Conservation (phyloP, 352 stramenopile species). For the Globisporangium cederbergense region DNA sequence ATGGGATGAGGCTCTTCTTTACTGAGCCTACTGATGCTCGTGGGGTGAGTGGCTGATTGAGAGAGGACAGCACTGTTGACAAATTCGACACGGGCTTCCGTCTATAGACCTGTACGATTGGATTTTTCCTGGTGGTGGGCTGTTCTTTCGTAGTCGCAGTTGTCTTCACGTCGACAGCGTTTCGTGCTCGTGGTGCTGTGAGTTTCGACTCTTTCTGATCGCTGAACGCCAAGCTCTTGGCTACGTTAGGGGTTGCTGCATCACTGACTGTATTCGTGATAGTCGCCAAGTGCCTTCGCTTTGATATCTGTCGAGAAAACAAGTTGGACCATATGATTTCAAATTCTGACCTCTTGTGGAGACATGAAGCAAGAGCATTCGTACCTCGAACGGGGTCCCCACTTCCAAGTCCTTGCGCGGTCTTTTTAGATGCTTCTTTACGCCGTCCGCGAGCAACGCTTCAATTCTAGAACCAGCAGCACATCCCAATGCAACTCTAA, state of each 20-base stretch:
- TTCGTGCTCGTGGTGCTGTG: slow-evolving; percentile 1
- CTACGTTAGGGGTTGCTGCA: slow-evolving; percentile 9
- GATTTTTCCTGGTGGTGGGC: slow-evolving; percentile 10
- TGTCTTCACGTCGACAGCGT: neutral
- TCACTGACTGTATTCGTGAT: slow-evolving; percentile 53
- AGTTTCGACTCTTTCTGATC: slow-evolving; percentile 15
- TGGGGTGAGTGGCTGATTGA: neutral
- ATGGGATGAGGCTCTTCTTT: slow-evolving; percentile 1
- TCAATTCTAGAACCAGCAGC: slow-evolving; percentile 30
- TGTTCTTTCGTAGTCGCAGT: neutral
- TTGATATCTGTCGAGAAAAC: slow-evolving; percentile 22
- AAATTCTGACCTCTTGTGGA: neutral
- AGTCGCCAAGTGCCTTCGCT: slow-evolving; percentile 49
- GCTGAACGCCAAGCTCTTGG: slow-evolving; percentile 30
- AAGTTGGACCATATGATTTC: neutral
- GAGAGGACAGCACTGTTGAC: slow-evolving; percentile 8
- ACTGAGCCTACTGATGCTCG: neutral
- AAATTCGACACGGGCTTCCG: slow-evolving; percentile 14
- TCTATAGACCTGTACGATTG: neutral
- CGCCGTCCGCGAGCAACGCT: slow-evolving; percentile 32
- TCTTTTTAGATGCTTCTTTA: slow-evolving; percentile 70
- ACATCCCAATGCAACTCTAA: neutral
- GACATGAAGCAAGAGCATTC: neutral
- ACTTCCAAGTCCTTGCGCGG: slow-evolving; percentile 30
- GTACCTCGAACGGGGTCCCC: slow-evolving; percentile 32